Evolutionary conservation across 345 rosid genomes (phyloP), one percentile per base, ranked within the genome.

Genomic region (Sonneratia caseolaris): DNA sequence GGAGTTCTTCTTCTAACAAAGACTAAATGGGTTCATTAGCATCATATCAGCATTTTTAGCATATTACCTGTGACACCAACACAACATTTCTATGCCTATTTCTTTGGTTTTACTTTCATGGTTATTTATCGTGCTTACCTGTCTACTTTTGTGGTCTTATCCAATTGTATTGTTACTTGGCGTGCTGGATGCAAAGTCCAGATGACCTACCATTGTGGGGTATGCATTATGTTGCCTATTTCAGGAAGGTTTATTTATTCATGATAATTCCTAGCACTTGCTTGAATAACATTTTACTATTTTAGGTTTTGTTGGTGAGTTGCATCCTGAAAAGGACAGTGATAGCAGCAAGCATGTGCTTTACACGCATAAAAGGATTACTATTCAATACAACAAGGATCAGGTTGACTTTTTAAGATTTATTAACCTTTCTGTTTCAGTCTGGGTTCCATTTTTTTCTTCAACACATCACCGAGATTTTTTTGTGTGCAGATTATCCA

Each of bases 181-280:
- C 70, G 35, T 68, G 77, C 76, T 78, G 81, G 71, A 77, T 79
- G 83, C 68, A 78, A 72, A 84, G 69, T 69, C 76, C 92, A 92
- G 96, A 92, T 82, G 97, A 92, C 79, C 88, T 92, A 82, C 97
- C 97, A 74, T 75, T 92, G 76, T 90, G 92, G 94, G 94, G 96
- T 92, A 90, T 80, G 95, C 21, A 45, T 35, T 24, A 38, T 14
- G 62, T 70, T 59, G n/a, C 56, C 51, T 19, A 7, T 47, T n/a
- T 62, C 1, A 40, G 19, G 36, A 24, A 10, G 37, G 22, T 24
- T 27, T 65, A 27, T 70, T 36, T 11, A 37, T 37, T 49, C 72
- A 24, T 68, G 72, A 36, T 32, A 37, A 12, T 40, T 51, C 48
- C 3, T 45, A 22, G 62, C 38, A 24, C 65, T 47, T 65, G 4